Base-by-base conservation (phyloP, 106 monocot species). In the Xerophyta viscosa region DNA sequence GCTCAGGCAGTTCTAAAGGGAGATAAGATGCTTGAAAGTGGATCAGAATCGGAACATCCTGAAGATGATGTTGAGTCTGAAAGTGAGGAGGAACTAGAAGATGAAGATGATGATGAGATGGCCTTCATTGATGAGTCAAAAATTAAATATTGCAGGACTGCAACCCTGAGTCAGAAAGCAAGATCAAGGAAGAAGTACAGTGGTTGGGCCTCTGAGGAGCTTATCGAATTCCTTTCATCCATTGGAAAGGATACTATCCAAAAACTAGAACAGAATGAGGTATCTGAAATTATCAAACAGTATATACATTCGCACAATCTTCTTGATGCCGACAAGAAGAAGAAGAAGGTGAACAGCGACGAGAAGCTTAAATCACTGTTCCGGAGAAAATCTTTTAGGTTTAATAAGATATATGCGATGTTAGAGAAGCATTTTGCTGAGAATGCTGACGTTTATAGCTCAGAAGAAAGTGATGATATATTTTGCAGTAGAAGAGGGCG, bases 131-230 rank as follows among this genome's bases (percentile, higher is more conserved):
- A 49, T 18, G 42, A 36, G 22, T 36, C 45, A 22, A 66, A 56
- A 36, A 46, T n/a, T 22, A 65, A 56, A 71, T 18, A 25, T 41
- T 26, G 33, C 46, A 64, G 58, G 46, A 33, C 5, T 5, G 33
- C 15, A 27, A 70, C 55, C 33, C 31, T 23, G 49, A 21, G 19
- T 28, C 6, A 88, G 70, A 64, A 77, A 44, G 37, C 20, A 21
- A 62, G 50, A 61, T 64, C 67, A 19, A 84, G 61, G 61, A 82
- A 46, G 44, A 50, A 31, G 4, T 89, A 70, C 58, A 58, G 37
- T 55, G 73, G 82, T 8, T 90, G 89, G 98, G 89, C 71, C 29
- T 82, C 98, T 33, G 60, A 63, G 48, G 77, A 79, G 42, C 71
- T 98, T 11, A 49, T 74, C 12, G 41, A 18, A 48, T 98, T 98